These are phyloP conservation scores for Macadamia integrifolia DNA, from an alignment of 164 flowering plant genomes.

Conservation along the genomic window DNA sequence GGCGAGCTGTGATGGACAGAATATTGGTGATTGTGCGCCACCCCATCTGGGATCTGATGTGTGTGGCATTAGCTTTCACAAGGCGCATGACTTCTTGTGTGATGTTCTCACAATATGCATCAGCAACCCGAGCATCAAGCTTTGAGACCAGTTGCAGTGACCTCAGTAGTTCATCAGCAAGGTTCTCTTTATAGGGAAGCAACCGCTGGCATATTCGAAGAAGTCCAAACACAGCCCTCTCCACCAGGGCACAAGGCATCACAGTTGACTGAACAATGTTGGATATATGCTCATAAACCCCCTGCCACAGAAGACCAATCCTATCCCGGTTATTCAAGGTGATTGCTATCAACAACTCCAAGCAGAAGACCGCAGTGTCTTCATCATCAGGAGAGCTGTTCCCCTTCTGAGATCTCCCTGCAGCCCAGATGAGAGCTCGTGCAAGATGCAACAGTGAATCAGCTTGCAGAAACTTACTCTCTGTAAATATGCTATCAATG, in stretches of 20 bases:
- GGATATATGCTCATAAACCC: constrained; percentile 35
- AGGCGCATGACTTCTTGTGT: constrained; percentile 36
- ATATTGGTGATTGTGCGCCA: constrained; percentile 36
- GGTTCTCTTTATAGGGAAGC: constrained; percentile 35
- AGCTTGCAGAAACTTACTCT: constrained; percentile 32
- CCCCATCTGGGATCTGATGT: constrained; percentile 36
- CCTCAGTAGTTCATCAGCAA: constrained; percentile 36
- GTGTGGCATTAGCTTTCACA: constrained; percentile 36
- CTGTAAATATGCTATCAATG: constrained; percentile 36
- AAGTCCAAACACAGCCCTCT: constrained; percentile 43
- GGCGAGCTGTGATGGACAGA: constrained; percentile 40
- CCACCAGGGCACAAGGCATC: constrained; percentile 38
- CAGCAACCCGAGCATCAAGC: constrained; percentile 43
- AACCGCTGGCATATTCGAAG: constrained; percentile 34
- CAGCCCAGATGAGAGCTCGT: constrained; percentile 29
- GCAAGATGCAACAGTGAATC: constrained; percentile 34
- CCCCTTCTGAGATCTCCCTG: constrained; percentile 28
- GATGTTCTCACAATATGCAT: constrained; percentile 43
- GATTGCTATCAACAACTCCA: constrained; percentile 37
- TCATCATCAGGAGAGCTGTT: constrained; percentile 33
- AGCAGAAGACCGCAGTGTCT: constrained; percentile 38
- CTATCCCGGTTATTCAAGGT: constrained; percentile 40
- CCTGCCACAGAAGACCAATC: constrained; percentile 36
- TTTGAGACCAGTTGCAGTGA: constrained; percentile 34
- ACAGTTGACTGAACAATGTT: constrained; percentile 34